Percentiles rank a stretch among this genome's conserved stretches.
phyloP scores from a whole-genome alignment of 805 yeast species.

The Suhomyces sp. region DNA sequence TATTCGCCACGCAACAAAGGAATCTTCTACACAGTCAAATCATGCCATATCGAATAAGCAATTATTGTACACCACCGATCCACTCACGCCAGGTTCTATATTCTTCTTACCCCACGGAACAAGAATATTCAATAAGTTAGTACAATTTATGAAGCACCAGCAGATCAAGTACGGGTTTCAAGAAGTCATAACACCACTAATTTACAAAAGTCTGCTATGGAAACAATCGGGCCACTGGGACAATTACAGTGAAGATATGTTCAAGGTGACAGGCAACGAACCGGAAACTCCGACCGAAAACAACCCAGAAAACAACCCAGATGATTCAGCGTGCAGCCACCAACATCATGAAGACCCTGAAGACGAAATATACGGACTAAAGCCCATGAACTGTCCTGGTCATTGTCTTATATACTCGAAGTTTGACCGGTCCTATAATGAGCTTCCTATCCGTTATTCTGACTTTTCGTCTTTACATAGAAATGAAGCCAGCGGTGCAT shows the following conservation, averaged over 20 bases:
- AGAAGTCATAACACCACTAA: constrained; percentile 90
- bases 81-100: constrained; percentile 84
- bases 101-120: constrained; percentile 95
- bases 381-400: constrained; percentile 96
- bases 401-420: constrained; percentile 82
- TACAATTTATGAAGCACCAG: constrained; percentile 81
- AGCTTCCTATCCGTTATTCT: constrained; percentile 78
- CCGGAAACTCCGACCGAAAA: constrained; percentile 18
- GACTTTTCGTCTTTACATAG: constrained; percentile 93
- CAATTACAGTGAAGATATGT: constrained; percentile 93
- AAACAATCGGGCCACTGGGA: constrained; percentile 94
- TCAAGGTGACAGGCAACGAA: constrained; percentile 68
- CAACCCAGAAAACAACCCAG: constrained; percentile 12
- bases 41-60: constrained; percentile 60
- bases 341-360: constrained; percentile 8
- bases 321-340: constrained; percentile 7
- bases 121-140: constrained; percentile 72
- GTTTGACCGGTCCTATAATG: constrained; percentile 77
- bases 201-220: constrained; percentile 82
- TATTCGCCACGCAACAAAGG: background rate
- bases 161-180: constrained; percentile 79
- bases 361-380: constrained; percentile 58
- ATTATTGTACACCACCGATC: constrained; percentile 73
- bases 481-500: constrained; percentile 92
- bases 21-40: constrained; percentile 35